Conservation (phyloP, 495 filamentous ascomycete genomes). For the Lichina pygmaea region DNA sequence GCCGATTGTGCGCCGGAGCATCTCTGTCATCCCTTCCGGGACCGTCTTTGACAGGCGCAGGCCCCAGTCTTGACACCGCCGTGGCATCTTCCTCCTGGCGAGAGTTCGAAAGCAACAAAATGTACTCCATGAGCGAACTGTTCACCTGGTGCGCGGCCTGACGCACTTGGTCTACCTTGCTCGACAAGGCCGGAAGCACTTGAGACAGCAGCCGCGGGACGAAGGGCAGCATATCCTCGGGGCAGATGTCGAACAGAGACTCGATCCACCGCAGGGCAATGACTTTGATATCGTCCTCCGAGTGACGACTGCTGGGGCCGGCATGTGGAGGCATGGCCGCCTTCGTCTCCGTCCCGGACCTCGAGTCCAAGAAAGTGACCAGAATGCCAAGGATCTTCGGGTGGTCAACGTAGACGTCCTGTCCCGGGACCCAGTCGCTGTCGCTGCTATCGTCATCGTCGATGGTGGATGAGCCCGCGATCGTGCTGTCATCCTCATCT, state of each 20-base stretch:
- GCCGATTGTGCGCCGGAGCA: background rate
- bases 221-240: conserved; percentile 89
- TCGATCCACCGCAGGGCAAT: conserved; percentile 90
- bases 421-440: conserved; percentile 87
- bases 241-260: conserved; percentile 86
- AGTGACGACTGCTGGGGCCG: background rate
- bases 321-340: background rate
- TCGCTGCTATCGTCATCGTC: conserved; percentile 37
- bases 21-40: conserved; percentile 3
- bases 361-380: conserved; percentile 68
- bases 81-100: conserved; percentile 29
- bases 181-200: conserved; percentile 83
- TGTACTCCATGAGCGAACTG: conserved; percentile 67
- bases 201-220: conserved; percentile 77
- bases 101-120: conserved; percentile 41
- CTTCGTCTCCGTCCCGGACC: conserved; percentile 24
- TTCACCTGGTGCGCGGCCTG: conserved; percentile 76
- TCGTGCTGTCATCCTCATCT: conserved; percentile 11
- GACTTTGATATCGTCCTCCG: conserved; percentile 72
- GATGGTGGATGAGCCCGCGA: conserved; percentile 26
- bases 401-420: conserved; percentile 89
- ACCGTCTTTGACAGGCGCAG: conserved; percentile 9
- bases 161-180: conserved; percentile 65
- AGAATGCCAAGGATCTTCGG: conserved; percentile 78
- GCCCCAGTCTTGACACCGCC: conserved; percentile 5